Evolutionary conservation across 1,284 basidiomycete genomes (phyloP).

Genomic region (Tetrapyrgos nigripes): DNA sequence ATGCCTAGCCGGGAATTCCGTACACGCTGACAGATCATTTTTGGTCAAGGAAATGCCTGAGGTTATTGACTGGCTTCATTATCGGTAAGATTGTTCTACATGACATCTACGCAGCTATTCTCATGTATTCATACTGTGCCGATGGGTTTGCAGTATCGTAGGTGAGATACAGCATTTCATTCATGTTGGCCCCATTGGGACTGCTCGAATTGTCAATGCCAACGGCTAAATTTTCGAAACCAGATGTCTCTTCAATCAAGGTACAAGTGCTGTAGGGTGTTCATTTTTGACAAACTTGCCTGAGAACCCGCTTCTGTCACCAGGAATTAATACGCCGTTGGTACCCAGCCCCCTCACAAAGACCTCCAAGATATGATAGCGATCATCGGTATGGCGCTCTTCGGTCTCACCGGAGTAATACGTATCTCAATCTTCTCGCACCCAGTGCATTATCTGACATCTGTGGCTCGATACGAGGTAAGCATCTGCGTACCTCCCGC

Average conservation of each 20-base stretch:
- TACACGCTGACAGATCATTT: constrained; percentile 81
- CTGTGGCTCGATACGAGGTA: constrained; percentile 74
- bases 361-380: constrained; percentile 38
- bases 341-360: constrained; percentile 52
- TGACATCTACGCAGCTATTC: constrained; percentile 19
- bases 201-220: constrained; percentile 21
- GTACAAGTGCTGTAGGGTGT: constrained; percentile 38
- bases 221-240: neutral
- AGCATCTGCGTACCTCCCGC: neutral
- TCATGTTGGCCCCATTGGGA: neutral
- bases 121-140: neutral
- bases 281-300: neutral
- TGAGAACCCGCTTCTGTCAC: neutral
- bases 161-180: constrained; percentile 44
- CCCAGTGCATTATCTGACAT: constrained; percentile 82
- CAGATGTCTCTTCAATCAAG: constrained; percentile 85
- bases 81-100: constrained; percentile 56
- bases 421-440: neutral
- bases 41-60: constrained; percentile 80
- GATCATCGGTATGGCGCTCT: constrained; percentile 51
- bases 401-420: constrained; percentile 5
- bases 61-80: constrained; percentile 77
- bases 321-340: constrained; percentile 49
- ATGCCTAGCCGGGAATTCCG: constrained; percentile 82
- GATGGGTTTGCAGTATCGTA: constrained; percentile 54